Conservation (phyloP, 352 stramenopile genomes). For the Phytophthora europaea region DNA sequence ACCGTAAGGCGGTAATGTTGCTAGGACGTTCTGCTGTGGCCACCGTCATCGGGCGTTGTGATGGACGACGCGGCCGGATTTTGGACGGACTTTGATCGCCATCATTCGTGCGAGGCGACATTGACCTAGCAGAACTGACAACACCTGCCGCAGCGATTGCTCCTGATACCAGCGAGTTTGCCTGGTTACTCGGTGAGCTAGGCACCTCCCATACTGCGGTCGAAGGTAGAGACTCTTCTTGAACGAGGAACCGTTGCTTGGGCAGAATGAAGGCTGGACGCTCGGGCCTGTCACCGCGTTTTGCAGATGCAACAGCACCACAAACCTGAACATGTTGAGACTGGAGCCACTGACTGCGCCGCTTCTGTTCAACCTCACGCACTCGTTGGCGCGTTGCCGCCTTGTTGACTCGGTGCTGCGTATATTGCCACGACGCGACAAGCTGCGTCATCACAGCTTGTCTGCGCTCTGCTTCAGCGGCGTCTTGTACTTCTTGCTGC, state of each 20-base stretch:
- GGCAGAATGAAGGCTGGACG: conserved; percentile 24
- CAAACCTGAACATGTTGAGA: conserved; percentile 44
- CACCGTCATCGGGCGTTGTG: conserved; percentile 24
- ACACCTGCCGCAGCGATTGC: conserved; percentile 23
- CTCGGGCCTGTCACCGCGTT: conserved; percentile 19
- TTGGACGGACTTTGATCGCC: neutral
- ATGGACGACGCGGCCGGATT: conserved; percentile 10
- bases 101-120: neutral
- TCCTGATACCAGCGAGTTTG: conserved; percentile 10
- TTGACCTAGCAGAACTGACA: conserved; percentile 8
- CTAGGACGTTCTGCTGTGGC: conserved; percentile 7
- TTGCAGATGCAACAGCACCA: conserved; percentile 11
- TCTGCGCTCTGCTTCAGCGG: conserved; percentile 5
- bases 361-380: conserved; percentile 22
- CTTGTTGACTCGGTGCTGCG: conserved; percentile 19
- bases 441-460: conserved; percentile 29
- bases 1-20: conserved; percentile 17
- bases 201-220: conserved; percentile 34
- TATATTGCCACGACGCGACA: conserved; percentile 43
- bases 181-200: conserved; percentile 6
- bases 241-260: conserved; percentile 36
- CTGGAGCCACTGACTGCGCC: conserved; percentile 52
- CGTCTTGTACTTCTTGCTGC: conserved; percentile 6
- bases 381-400: conserved; percentile 12
- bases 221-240: conserved; percentile 32